Percentiles rank a stretch among this genome's conserved stretches.
Evolutionary conservation across 768 basidiomycete species (phyloP).

Genomic region (Collybia sordida): DNA sequence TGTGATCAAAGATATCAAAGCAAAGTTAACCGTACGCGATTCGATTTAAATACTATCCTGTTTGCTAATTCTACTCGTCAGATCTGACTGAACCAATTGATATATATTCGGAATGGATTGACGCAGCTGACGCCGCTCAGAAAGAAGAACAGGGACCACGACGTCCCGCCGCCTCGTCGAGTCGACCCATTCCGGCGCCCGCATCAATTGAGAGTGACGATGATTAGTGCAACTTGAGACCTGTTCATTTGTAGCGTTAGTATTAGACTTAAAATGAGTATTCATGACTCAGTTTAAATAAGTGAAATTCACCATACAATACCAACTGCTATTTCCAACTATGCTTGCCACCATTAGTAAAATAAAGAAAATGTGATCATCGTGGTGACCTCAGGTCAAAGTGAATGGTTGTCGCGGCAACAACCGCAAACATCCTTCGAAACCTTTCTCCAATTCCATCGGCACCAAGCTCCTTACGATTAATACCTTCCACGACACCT

Average conservation of each 20-base stretch:
- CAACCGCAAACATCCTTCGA: constrained; percentile 21
- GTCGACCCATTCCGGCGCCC: constrained; percentile 45
- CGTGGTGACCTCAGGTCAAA: neutral
- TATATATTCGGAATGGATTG: constrained; percentile 91
- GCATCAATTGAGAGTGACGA: constrained; percentile 50
- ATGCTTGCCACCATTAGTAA: no score
- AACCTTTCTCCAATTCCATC: constrained; percentile 10
- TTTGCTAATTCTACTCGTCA: constrained; percentile 26
- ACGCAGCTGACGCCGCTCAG: constrained; percentile 83
- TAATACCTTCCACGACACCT: constrained; percentile 13
- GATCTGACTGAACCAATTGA: constrained; percentile 87
- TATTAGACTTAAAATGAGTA: constrained; percentile 12
- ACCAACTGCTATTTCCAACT: constrained; percentile 3
- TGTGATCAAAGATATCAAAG: constrained; percentile 88
- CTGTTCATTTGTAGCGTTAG: constrained; percentile 3
- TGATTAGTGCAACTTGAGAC: constrained; percentile 27
- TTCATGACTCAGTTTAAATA: constrained; percentile 12
- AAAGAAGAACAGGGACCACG: constrained; percentile 53
- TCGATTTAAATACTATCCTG: constrained; percentile 11
- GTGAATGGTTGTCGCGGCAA: constrained; percentile 20
- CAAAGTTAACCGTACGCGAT: constrained; percentile 75
- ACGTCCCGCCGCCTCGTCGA: constrained; percentile 58
- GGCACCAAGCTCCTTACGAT: constrained; percentile 13
- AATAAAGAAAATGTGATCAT: neutral
- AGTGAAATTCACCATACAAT: constrained; percentile 12